Base-by-base conservation (phyloP, 768 basidiomycete genomes). In the Gelatoporia subvermispora region DNA sequence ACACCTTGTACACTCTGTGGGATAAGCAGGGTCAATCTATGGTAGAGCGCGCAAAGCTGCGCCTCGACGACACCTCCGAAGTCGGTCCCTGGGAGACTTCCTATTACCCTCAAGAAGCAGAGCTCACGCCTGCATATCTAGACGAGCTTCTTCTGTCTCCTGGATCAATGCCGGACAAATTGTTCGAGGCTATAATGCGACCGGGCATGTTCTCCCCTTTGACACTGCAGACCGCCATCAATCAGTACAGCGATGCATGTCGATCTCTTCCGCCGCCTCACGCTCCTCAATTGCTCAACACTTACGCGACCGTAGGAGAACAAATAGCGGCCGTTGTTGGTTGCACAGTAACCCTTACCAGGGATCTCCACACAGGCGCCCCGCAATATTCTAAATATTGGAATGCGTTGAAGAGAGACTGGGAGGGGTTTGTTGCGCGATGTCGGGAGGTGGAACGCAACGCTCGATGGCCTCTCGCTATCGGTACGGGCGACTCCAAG, bases 351-450 rank as follows among this genome's bases (percentile, higher is more conserved):
- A 75, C 74, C 47, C 72, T 94, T 31, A 77, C 80, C 53, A 75
- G 76, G 36, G 85, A 89, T 59, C 74, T 84, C 0, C 81, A 85
- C 51, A 93, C 89, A 2, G 93, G 93, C 15, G 85, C 84, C 34
- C 74, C 81, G 40, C 82, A 86, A 54, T 75, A 91, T 60, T 79
- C 81, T 39, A 84, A 82, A 38, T 93, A 91, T 61, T 86, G 89
- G 82, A 85, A 79, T 56, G 82, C 85, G 0, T 66, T 96, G 57
- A 93, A 90, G 64, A 72, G 88, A 40, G 93, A 97, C 58, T 98
- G 95, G 94, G 88, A 97, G 60, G 93, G 94, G 3, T 94, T 97
- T 59, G 82, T 94, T 52, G 87, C 93, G 8, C 78, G 90, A 48
- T 93, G 91, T 60, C 80, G 88, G 45, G 91, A 93, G 54, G 74